Conservation (phyloP, 2,329 filamentous ascomycete genomes). For the Colletotrichum eleusines region DNA sequence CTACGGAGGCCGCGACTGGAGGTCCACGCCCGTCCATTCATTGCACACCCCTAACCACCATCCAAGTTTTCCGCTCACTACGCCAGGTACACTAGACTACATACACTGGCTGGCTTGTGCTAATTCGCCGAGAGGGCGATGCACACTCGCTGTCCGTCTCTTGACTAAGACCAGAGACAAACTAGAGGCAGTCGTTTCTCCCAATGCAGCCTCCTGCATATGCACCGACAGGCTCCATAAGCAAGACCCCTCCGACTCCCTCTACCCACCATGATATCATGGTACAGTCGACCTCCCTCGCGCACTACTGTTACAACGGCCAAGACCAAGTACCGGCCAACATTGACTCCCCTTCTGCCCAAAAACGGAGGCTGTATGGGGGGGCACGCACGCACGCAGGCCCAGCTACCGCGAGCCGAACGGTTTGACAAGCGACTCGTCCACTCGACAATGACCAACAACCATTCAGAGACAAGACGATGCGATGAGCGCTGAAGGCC, state of each 20-base stretch:
- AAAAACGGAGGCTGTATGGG: slow-evolving; percentile 7
- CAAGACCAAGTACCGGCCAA: slow-evolving; percentile 36
- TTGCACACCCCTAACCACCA: slow-evolving; percentile 21
- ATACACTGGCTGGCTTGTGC: slow-evolving; percentile 13
- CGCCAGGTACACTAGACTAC: slow-evolving; percentile 6
- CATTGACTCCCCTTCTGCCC: slow-evolving; percentile 32
- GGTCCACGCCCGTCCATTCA: not conserved
- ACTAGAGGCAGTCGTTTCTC: slow-evolving; percentile 29
- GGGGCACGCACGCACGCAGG: too few relatives aligned
- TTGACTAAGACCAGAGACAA: slow-evolving; percentile 12
- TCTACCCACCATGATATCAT: slow-evolving; percentile 41
- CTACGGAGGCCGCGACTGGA: not conserved
- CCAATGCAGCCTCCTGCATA: slow-evolving; percentile 39
- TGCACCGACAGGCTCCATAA: slow-evolving; percentile 35
- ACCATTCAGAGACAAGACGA: slow-evolving; percentile 18
- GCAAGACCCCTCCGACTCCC: slow-evolving; percentile 18
- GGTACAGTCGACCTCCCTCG: slow-evolving; percentile 28
- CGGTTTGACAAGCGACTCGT: slow-evolving; percentile 11
- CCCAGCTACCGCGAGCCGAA: slow-evolving; percentile 23
- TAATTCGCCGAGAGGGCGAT: slow-evolving; percentile 11
- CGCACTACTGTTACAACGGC: slow-evolving; percentile 19
- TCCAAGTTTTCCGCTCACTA: slow-evolving; percentile 25
- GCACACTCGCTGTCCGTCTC: slow-evolving; percentile 13
- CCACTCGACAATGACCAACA: not conserved
- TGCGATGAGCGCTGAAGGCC: slow-evolving; percentile 2